A percentile compares a stretch with the other conserved stretches of the same genome.
These are phyloP conservation scores for Choiromyces venosus DNA, from an alignment of 495 filamentous ascomycete genomes.

Conservation along the genomic window DNA sequence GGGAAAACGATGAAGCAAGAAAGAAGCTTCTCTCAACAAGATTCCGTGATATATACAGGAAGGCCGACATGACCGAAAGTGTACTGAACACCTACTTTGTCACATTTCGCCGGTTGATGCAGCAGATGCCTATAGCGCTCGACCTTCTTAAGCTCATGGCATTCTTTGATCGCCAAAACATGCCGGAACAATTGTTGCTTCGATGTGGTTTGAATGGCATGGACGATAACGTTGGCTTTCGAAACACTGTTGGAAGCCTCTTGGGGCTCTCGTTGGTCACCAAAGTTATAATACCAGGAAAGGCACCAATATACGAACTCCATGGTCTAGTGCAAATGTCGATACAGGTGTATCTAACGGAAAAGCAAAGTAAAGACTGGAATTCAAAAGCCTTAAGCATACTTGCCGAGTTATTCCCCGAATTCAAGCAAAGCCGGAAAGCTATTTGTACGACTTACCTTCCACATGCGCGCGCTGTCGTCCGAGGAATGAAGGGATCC, in stretches of 20 bases:
- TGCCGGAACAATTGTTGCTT: slow-evolving; percentile 32
- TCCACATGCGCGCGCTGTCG: slow-evolving; percentile 6
- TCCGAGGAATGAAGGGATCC: neutral
- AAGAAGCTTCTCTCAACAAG: slow-evolving; percentile 20
- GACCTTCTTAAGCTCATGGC: slow-evolving; percentile 41
- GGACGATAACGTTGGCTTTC: neutral
- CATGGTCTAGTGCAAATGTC: slow-evolving; percentile 15
- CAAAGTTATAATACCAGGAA: neutral
- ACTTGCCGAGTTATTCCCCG: neutral
- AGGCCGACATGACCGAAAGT: slow-evolving; percentile 43
- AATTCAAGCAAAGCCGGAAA: neutral
- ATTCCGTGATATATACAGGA: slow-evolving; percentile 37
- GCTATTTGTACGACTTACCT: slow-evolving; percentile 5
- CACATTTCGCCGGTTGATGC: slow-evolving; percentile 47
- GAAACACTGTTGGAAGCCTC: neutral
- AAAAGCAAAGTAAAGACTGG: neutral
- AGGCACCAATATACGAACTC: neutral
- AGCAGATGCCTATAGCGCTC: slow-evolving; percentile 31
- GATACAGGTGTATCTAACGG: neutral
- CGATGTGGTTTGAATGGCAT: neutral
- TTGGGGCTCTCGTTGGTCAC: neutral
- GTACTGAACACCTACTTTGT: slow-evolving; percentile 49
- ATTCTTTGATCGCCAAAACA: slow-evolving; percentile 41
- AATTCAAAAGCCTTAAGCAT: too few relatives aligned
- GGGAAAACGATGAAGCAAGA: slow-evolving; percentile 7